These are phyloP conservation scores for Stentor roeselii DNA, from an alignment of 73 alveolate species.

Conservation along the genomic window DNA sequence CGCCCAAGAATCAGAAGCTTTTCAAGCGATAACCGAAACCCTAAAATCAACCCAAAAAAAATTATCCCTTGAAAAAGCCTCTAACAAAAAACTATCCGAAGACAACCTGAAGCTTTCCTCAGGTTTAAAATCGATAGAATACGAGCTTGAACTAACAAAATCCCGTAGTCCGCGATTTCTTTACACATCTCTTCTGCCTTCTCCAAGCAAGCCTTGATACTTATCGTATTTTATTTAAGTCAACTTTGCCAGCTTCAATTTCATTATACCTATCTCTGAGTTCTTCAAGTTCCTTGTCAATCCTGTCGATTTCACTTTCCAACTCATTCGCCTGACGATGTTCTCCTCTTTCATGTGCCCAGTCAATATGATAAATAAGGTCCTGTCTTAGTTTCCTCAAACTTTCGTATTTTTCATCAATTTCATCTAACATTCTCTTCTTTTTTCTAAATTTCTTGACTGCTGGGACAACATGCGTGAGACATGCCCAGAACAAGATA, in stretches of 20 bases:
- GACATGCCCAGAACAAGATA: not conserved
- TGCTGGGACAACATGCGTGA: not conserved
- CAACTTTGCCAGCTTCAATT: not conserved
- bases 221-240: conserved; percentile 4
- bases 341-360: conserved; percentile 35
- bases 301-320: conserved; percentile 12
- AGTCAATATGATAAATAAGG: conserved; percentile 19
- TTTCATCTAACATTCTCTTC: conserved; percentile 9
- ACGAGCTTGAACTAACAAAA: too few species aligned
- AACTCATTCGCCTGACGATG: not conserved
- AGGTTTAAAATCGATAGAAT: too few species aligned
- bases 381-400: conserved; percentile 21
- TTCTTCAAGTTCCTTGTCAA: conserved; percentile 32
- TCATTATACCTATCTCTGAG: conserved; percentile 28
- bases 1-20: too few species aligned
- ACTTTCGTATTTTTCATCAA: conserved; percentile 29
- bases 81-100: too few species aligned
- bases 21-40: too few species aligned
- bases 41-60: too few species aligned
- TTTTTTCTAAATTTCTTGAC: not conserved
- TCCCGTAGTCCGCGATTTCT: too few species aligned
- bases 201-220: too few species aligned
- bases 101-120: too few species aligned
- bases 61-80: too few species aligned
- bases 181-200: too few species aligned